phyloP scores from a whole-genome alignment of 2,329 filamentous ascomycete species.

The Aspergillus jensenii region DNA sequence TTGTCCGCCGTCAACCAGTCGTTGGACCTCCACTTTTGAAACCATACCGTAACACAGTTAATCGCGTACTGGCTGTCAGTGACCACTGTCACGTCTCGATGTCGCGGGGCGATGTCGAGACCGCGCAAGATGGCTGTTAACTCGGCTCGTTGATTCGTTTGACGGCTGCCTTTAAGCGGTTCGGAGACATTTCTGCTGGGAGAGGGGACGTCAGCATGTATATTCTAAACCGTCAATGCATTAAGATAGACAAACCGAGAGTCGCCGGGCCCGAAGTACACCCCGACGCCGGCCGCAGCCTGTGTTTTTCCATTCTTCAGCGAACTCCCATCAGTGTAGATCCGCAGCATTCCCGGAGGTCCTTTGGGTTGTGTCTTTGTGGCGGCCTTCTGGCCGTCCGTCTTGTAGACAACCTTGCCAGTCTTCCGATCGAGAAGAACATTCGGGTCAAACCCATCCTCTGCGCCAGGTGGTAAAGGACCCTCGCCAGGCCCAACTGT shows the following conservation, averaged over 20 bases:
- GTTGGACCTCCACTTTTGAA: constrained; percentile 70
- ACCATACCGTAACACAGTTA: constrained; percentile 86
- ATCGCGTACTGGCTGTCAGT: constrained; percentile 93
- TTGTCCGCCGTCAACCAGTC: constrained; percentile 73
- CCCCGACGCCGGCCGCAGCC: constrained; percentile 61
- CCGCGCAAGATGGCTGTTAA: constrained; percentile 83
- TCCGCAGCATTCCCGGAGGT: constrained; percentile 53
- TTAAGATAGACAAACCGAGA: constrained; percentile 45
- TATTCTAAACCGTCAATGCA: background rate
- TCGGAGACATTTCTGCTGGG: constrained; percentile 69
- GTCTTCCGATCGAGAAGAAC: constrained; percentile 55
- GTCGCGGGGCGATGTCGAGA: constrained; percentile 69
- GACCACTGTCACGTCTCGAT: constrained; percentile 71
- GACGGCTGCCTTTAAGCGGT: constrained; percentile 67
- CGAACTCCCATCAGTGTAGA: constrained; percentile 65
- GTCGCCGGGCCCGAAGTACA: constrained; percentile 63
- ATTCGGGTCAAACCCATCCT: constrained; percentile 63
- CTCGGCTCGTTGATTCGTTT: constrained; percentile 97
- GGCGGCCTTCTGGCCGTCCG: constrained; percentile 48
- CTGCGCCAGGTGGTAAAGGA: constrained; percentile 55
- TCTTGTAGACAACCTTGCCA: constrained; percentile 58
- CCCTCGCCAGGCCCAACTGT: constrained; percentile 55
- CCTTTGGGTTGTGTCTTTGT: constrained; percentile 47
- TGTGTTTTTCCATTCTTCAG: constrained; percentile 57
- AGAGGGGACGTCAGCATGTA: constrained; percentile 21